Base-by-base conservation (phyloP, 2,329 filamentous ascomycete species). In the Penicillium crustosum region DNA sequence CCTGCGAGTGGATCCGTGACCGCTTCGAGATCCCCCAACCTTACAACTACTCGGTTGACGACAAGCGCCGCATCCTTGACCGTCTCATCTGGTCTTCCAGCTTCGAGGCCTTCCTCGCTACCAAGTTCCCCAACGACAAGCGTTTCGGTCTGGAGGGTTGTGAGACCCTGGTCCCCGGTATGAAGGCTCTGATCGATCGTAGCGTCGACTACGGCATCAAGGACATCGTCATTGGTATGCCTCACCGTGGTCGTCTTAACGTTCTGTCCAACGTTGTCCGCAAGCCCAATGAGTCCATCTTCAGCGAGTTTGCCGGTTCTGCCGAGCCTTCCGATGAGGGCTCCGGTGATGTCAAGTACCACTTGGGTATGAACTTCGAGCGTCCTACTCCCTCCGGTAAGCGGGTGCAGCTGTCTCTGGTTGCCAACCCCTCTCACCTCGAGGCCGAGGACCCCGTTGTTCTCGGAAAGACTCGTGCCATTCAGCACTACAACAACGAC, bases 341-440 rank as follows among this genome's bases (percentile, higher is more conserved):
- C 59, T 97, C 94, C 58, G 94, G 94, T 70, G 94, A 99, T 76
- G 94, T 99, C 78, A 99, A 99, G 80, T 99, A 99, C 81, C 94
- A 99, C 81, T 82, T 99, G 71, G 94, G 94, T 74, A 99, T 99
- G 94, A 99, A 99, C 83, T 99, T 99, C 68, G 94, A 99, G 82
- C 91, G 94, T 63, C 94, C 94, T 54, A 99, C 94, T 10, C 94
- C 94, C 58, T 97, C 93, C 43, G 94, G 94, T 70, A 97, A 97
- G 86, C 94, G 94, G 64, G 94, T 99, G n/a, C 94, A 99, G 81
- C 87, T 99, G 54, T 99, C 94, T 61, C 86, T 99, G 50, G 94
- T 99, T 60, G 94, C 94, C 79, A 99, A 99, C 78, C 94, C 94
- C 39, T 99, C 94, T 56, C 94, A 99, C 83, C 82, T 99, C 72